Base-by-base conservation (phyloP, 2,329 filamentous ascomycete genomes). In the Stagonosporopsis chrysanthemi region DNA sequence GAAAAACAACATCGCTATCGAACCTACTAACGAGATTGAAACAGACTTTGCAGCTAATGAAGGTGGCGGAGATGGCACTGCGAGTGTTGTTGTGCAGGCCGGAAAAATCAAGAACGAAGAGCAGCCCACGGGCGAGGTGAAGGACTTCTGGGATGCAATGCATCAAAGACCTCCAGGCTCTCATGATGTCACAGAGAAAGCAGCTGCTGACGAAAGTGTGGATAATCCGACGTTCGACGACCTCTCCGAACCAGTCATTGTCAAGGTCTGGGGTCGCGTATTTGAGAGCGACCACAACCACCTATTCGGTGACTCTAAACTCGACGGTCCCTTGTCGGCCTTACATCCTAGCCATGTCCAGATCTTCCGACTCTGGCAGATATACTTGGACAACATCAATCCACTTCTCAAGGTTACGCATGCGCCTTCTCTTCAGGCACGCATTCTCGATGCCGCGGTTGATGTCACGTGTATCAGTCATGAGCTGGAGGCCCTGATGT, bases 351-450 rank as follows among this genome's bases (percentile, higher is more conserved):
- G 86, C 0, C 85, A 87, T 1, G 85, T 84, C 0, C 87, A 90
- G 56, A 87, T 90, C 50, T 83, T 84, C 1, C 86, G 84, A 47
- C 81, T 94, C 7, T 94, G 90, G 90, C 88, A 92, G 69, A 79
- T 88, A 5, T 92, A 88, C 65, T 77, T 92, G 11, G 87, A 75
- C 14, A 73, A 73, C 29, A 57, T 74, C n/a, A 69, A 74, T 19
- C 71, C 73, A 7, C 47, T 74, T 5, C 44, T 74, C 15, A 70
- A 69, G 36, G 60, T 74, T 14, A 67, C 65, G 1, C 73, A 75
- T 44, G 63, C 64, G 6, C 70, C 72, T 6, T 73, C 67, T 4
- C 54, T 75, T 52, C 28, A 88, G 89, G 66, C 82, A 81, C 15
- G 83, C 82, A 57, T 80, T 90, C 36, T 82, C 87, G 52, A 86